Base-by-base conservation (phyloP, 1,284 basidiomycete species). In the Lignosus rhinocerotis region DNA sequence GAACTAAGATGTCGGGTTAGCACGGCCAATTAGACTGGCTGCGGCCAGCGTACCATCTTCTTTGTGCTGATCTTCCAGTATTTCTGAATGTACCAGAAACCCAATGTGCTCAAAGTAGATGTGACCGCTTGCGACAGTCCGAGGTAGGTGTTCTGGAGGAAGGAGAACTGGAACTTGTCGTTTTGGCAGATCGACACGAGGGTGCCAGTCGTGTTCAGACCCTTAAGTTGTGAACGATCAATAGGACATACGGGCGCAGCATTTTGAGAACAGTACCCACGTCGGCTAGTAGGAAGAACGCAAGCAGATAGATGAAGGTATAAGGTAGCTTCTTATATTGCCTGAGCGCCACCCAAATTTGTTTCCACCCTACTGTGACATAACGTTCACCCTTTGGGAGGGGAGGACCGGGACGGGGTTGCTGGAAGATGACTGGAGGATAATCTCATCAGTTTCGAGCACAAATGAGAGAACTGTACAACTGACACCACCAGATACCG, bases 401-500 rank as follows among this genome's bases (percentile, higher is more conserved):
- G 14, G 81, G 70, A 42, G 91, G 90, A 0, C 90, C 90, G 0
- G 86, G 86, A 6, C 90, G 83, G 12, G 84, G 86, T 66, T 89
- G 80, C 69, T 92, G 90, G 70, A 85, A 88, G 55, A 92, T 82
- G 69, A 92, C 88, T 91, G 55, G 2, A n/a, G 11, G 1, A 44
- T 12, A 21, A 45, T 6, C 34, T 17, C 2, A 16, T n/a, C 2
- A 12, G n/a, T 51, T 17, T 60, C 25, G 19, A 39, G 9, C 17
- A 32, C 4, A 21, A 2, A 51, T 41, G n/a, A 31, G 33, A 19
- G 11, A 12, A 21, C 9, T n/a, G 16, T 12, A 33, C 30, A 41
- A 73, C 86, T 46, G 71, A 91, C 88, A 93, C 91, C 87, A 93
- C 85, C 86, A 93, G 52, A 88, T 87, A 57, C 86, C 93, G 30